Conservation (phyloP, 1,284 basidiomycete species). For the Ceratobasidium sp. region DNA sequence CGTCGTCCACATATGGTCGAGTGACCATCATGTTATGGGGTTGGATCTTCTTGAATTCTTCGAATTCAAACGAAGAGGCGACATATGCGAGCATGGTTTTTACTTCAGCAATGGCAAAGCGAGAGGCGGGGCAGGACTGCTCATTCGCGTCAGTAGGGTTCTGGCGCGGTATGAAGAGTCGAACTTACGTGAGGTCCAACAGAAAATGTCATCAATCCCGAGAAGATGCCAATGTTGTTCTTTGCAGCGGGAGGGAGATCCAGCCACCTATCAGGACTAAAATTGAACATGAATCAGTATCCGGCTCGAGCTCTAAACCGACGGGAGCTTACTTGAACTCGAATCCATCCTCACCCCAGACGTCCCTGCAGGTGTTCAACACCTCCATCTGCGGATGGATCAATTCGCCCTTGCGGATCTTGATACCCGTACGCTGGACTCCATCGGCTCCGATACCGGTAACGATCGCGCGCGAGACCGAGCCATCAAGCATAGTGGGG, state of each 20-base stretch:
- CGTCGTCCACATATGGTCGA: conserved; percentile 48
- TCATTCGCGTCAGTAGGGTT: too few species aligned
- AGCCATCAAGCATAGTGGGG: conserved; percentile 24
- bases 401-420: conserved; percentile 62
- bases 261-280: conserved; percentile 67
- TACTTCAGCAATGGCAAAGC: conserved; percentile 70
- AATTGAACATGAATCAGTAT: conserved; percentile 37
- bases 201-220: conserved; percentile 68
- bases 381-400: conserved; percentile 67
- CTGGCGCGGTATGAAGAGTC: too few species aligned
- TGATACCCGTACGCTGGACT: conserved; percentile 44
- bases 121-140: conserved; percentile 73
- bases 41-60: conserved; percentile 41
- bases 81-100: conserved; percentile 51
- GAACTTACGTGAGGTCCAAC: conserved; percentile 43
- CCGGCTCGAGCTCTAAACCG: conserved; percentile 40
- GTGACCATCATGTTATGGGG: conserved; percentile 48
- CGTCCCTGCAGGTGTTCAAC: conserved; percentile 62
- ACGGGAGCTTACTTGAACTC: conserved; percentile 59
- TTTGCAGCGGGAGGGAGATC: conserved; percentile 52
- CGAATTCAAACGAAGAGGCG: conserved; percentile 48
- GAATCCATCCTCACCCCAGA: conserved; percentile 74
- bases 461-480: conserved; percentile 25
- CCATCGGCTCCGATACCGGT: conserved; percentile 4
- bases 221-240: conserved; percentile 65